A percentile compares a stretch with the other conserved stretches of the same genome.
These are phyloP conservation scores for Candida chilensis DNA, from an alignment of 805 yeast genomes.

Conservation along the genomic window DNA sequence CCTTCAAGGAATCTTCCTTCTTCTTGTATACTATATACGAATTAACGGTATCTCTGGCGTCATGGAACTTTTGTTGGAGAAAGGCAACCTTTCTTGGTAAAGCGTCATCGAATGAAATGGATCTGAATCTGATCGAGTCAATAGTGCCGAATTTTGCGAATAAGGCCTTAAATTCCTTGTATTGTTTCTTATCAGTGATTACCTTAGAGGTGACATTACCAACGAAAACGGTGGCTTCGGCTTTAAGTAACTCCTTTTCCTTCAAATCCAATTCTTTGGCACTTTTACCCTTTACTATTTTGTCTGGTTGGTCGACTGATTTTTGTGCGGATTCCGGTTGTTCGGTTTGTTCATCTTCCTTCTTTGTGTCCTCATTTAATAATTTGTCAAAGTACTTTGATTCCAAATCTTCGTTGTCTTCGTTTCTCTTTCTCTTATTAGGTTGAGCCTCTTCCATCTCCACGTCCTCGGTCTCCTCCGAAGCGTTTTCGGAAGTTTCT, in stretches of 20 bases:
- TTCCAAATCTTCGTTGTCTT: constrained; percentile 43
- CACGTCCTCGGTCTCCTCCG: constrained; percentile 9
- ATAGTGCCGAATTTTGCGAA: constrained; percentile 47
- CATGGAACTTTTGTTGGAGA: constrained; percentile 68
- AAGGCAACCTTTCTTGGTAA: constrained; percentile 91
- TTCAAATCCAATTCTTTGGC: constrained; percentile 53
- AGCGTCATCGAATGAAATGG: constrained; percentile 81
- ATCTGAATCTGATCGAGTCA: constrained; percentile 81
- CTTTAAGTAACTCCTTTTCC: constrained; percentile 69
- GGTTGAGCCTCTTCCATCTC: constrained; percentile 12
- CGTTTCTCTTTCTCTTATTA: constrained; percentile 13
- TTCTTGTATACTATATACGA: constrained; percentile 77
- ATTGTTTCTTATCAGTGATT: constrained; percentile 50
- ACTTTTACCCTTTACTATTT: constrained; percentile 9
- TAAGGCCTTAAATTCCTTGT: constrained; percentile 57
- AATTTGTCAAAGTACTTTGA: constrained; percentile 42
- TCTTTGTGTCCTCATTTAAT: constrained; percentile 23
- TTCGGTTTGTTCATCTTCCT: constrained; percentile 7
- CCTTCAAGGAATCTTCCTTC: constrained; percentile 36
- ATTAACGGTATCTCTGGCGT: constrained; percentile 72
- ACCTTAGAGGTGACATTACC: constrained; percentile 72
- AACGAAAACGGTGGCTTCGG: constrained; percentile 77
- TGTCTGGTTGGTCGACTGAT: constrained; percentile 8
- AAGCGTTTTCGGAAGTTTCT: constrained; percentile 7
- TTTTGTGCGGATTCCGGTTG: constrained; percentile 13